These are phyloP conservation scores for Fomes fomentarius DNA, from an alignment of 1,284 basidiomycete species.

Conservation along the genomic window DNA sequence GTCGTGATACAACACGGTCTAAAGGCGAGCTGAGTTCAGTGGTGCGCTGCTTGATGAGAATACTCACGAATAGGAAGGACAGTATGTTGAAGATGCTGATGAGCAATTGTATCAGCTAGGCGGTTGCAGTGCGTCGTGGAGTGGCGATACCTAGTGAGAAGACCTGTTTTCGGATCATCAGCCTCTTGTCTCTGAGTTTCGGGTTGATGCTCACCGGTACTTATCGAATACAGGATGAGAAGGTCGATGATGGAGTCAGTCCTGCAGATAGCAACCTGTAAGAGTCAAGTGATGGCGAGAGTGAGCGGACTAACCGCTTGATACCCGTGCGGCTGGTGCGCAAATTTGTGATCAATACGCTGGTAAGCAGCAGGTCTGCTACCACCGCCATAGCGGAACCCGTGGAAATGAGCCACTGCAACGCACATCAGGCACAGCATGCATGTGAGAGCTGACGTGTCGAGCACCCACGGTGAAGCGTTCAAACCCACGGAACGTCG, in stretches of 20 bases:
- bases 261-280: not conserved
- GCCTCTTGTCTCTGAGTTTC: not conserved
- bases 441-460: not conserved
- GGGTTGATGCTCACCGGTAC: constrained; percentile 1
- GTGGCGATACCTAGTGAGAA: not conserved
- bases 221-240: constrained; percentile 7
- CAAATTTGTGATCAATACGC: constrained; percentile 4
- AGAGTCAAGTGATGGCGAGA: not conserved
- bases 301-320: not conserved
- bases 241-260: constrained; percentile 12
- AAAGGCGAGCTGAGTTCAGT: not conserved
- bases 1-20: not conserved
- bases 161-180: not conserved
- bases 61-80: constrained; percentile 7
- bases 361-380: constrained; percentile 6
- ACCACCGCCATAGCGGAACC: constrained; percentile 6
- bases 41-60: not conserved
- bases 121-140: too few relatives aligned
- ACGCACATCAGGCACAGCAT: too few relatives aligned
- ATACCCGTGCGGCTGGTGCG: constrained; percentile 7
- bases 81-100: constrained; percentile 5
- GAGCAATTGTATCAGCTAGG: too few relatives aligned
- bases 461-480: not conserved
- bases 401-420: constrained; percentile 10
- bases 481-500: constrained; percentile 7